Conservation (phyloP, 306 rosid genomes). For the Arachis stenosperma region DNA sequence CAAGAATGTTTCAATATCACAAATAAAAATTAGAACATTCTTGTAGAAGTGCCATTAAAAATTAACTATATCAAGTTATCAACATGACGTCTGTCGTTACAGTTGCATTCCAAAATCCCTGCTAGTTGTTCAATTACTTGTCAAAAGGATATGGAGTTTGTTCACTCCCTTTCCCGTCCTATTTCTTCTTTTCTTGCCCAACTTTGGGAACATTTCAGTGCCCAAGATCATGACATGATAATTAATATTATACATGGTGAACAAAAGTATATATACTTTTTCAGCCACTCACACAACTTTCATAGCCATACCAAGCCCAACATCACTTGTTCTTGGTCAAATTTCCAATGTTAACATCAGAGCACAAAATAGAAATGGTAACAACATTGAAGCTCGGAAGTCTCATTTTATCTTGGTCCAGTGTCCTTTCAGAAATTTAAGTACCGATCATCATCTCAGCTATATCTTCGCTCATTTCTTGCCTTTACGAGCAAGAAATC, state of each 20-base stretch:
- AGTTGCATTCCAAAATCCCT: conserved; percentile 26
- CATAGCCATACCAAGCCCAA: conserved; percentile 18
- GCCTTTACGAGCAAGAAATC: conserved; percentile 80
- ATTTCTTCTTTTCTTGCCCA: conserved; percentile 3
- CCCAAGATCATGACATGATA: conserved; percentile 9
- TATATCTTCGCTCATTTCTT: conserved; percentile 53
- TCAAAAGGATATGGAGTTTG: conserved; percentile 12
- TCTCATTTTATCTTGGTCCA: conserved; percentile 23
- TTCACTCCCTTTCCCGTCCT: conserved; percentile 22
- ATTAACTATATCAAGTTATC: conserved; percentile 3
- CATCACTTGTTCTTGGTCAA: conserved; percentile 22
- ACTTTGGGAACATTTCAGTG: conserved; percentile 19
- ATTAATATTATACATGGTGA: background rate
- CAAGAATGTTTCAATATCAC: background rate
- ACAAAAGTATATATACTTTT: background rate
- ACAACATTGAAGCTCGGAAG: conserved; percentile 2
- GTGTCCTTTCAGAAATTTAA: conserved; percentile 20
- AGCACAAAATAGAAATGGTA: conserved; percentile 30
- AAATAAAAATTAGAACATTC: background rate
- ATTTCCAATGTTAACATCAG: conserved; percentile 21
- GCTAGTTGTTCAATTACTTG: conserved; percentile 11
- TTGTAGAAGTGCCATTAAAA: background rate
- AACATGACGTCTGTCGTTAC: conserved; percentile 14
- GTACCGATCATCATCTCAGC: conserved; percentile 24
- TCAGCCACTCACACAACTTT: conserved; percentile 21